phyloP scores from a whole-genome alignment of 768 basidiomycete species.

The Filobasidium floriforme region DNA sequence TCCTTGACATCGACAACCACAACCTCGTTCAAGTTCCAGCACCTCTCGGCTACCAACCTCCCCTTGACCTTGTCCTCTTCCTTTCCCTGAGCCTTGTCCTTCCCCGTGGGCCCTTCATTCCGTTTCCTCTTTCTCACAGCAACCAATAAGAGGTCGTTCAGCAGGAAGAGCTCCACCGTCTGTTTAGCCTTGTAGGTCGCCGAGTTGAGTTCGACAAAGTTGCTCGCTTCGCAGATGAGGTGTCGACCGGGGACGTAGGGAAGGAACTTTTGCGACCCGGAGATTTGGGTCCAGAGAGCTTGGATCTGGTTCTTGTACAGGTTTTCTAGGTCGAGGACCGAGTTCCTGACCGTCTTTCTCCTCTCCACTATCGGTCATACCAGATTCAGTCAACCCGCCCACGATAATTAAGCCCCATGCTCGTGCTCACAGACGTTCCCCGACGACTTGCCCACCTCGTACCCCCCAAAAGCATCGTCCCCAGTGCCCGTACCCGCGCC shows the following conservation, averaged over 20 bases:
- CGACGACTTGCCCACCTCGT: neutral
- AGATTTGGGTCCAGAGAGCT: conserved; percentile 75
- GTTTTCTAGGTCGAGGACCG: conserved; percentile 87
- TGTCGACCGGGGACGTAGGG: conserved; percentile 87
- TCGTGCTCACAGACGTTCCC: neutral
- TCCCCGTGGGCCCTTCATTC: conserved; percentile 13
- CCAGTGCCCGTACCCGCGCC: neutral
- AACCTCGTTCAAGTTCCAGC: conserved; percentile 90
- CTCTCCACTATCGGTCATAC: conserved; percentile 47
- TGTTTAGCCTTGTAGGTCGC: conserved; percentile 91
- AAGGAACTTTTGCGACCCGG: conserved; percentile 90
- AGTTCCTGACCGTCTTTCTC: conserved; percentile 67
- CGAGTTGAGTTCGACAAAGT: conserved; percentile 74
- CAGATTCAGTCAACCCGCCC: neutral
- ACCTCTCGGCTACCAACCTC: conserved; percentile 83
- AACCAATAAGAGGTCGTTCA: conserved; percentile 85
- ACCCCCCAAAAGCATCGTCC: neutral
- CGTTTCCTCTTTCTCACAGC: conserved; percentile 61
- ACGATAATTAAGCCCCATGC: neutral
- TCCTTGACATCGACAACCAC: conserved; percentile 94
- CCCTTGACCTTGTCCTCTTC: conserved; percentile 47
- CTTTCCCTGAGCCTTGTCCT: conserved; percentile 49
- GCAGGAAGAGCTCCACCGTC: conserved; percentile 75
- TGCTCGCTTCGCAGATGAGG: conserved; percentile 75
- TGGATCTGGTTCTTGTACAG: conserved; percentile 94